Conservation (phyloP, 345 rosid genomes). For the Sapria himalayana region DNA sequence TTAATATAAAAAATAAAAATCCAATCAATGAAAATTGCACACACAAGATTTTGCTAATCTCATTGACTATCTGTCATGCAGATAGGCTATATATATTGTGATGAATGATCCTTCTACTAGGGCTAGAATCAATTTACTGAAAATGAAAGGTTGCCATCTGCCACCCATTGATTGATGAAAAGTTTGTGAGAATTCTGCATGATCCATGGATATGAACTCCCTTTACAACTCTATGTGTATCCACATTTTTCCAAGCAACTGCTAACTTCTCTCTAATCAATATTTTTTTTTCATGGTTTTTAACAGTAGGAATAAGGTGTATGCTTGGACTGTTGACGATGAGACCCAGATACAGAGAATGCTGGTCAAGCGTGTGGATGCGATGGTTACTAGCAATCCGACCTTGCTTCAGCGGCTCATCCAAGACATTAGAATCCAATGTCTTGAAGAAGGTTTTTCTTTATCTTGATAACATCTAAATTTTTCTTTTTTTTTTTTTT, state of each 20-base stretch:
- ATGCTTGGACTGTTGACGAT: constrained; percentile 90
- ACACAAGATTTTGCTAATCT: no score
- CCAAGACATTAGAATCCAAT: constrained; percentile 50
- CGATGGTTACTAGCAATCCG: constrained; percentile 64
- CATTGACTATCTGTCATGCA: no score
- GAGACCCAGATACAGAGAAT: constrained; percentile 43
- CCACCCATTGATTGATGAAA: constrained; percentile 55
- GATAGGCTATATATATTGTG: constrained; percentile 89
- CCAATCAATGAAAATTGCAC: no score
- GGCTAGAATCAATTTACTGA: constrained; percentile 28
- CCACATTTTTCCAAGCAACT: no score
- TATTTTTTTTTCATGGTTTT: no score
- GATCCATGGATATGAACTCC: constrained; percentile 35
- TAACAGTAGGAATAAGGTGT: constrained; percentile 49
- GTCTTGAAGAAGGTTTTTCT: constrained; percentile 56
- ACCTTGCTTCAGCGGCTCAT: constrained; percentile 32
- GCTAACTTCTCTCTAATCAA: no score
- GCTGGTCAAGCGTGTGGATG: constrained; percentile 47
- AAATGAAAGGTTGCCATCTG: constrained; percentile 65
- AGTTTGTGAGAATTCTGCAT: constrained; percentile 25
- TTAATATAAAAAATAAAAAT: no score
- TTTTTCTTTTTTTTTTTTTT: no score
- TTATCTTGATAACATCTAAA: constrained; percentile 13
- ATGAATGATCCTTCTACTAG: constrained; percentile 85
- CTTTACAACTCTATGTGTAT: no score